A percentile compares a stretch with the other conserved stretches of the same genome.
Evolutionary conservation across 192 early-diverging fungal species (phyloP).

Genomic region (Backusella morwellensis): DNA sequence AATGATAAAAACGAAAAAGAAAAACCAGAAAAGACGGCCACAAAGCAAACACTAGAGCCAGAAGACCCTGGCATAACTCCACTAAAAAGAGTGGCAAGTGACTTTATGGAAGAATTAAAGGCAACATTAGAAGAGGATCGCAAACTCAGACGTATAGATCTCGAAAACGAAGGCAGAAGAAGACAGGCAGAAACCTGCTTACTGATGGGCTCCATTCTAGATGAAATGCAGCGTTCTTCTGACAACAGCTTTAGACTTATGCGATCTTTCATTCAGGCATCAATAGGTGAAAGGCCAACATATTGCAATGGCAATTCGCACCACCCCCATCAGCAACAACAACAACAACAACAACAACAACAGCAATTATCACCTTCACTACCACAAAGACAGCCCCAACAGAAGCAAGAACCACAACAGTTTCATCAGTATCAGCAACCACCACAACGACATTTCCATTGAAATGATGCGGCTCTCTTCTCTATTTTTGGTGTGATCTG

Average conservation of each 20-base stretch:
- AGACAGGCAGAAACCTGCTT: background rate
- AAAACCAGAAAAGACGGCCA: background rate
- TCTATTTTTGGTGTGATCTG: background rate
- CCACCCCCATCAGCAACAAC: background rate
- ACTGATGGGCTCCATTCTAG: background rate
- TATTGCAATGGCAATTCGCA: background rate
- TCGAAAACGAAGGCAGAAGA: background rate
- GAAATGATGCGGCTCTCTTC: background rate
- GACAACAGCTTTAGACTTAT: background rate
- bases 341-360: background rate
- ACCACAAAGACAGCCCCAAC: background rate
- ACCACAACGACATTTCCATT: background rate
- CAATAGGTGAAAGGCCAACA: background rate
- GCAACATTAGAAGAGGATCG: slow-evolving; percentile 3
- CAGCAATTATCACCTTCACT: background rate
- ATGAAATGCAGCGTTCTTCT: background rate
- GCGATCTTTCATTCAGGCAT: background rate
- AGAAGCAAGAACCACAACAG: background rate
- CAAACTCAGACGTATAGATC: background rate
- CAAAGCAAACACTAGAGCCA: background rate
- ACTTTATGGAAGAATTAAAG: background rate
- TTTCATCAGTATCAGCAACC: background rate
- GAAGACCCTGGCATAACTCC: background rate
- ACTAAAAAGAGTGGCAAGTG: background rate
- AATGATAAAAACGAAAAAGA: background rate